Conservation (phyloP, 768 basidiomycete species). For the Udeniomyces megalosporus region DNA sequence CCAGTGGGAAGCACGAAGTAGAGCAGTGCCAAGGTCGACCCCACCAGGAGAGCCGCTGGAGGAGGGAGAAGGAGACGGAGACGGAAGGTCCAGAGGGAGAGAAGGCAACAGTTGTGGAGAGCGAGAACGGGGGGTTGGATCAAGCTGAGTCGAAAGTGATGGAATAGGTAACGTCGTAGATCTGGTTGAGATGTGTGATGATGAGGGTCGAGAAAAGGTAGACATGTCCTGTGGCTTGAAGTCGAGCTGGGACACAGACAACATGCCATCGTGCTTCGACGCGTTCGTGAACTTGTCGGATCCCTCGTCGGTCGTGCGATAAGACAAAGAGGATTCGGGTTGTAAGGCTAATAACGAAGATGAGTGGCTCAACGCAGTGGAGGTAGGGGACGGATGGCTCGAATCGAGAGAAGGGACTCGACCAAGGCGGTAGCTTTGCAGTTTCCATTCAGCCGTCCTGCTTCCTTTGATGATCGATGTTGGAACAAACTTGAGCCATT, state of each 20-base stretch:
- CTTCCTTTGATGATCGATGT: slow-evolving; percentile 83
- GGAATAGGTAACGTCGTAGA: background rate
- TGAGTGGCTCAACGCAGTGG: background rate
- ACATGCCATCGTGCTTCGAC: no score
- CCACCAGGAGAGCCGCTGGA: slow-evolving; percentile 13
- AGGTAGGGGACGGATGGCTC: background rate
- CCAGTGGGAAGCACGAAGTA: slow-evolving; percentile 86
- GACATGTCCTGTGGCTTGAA: no score
- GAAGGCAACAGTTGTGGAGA: background rate
- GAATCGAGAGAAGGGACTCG: slow-evolving; percentile 47
- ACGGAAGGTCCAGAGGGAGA: background rate
- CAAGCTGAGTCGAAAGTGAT: background rate
- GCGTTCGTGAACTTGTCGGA: no score
- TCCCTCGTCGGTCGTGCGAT: no score
- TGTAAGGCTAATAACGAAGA: background rate
- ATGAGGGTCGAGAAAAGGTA: background rate
- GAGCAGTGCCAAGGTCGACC: slow-evolving; percentile 58
- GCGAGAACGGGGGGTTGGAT: background rate
- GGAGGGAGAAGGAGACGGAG: background rate
- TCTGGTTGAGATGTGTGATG: background rate
- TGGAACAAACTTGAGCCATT: slow-evolving; percentile 93
- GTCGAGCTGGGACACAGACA: no score
- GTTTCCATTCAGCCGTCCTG: slow-evolving; percentile 91
- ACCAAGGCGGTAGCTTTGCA: slow-evolving; percentile 93
- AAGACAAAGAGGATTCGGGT: background rate